A percentile compares a stretch with the other conserved stretches of the same genome.
These are phyloP conservation scores for Lepidium didymum DNA, from an alignment of 345 rosid genomes.

Conservation along the genomic window DNA sequence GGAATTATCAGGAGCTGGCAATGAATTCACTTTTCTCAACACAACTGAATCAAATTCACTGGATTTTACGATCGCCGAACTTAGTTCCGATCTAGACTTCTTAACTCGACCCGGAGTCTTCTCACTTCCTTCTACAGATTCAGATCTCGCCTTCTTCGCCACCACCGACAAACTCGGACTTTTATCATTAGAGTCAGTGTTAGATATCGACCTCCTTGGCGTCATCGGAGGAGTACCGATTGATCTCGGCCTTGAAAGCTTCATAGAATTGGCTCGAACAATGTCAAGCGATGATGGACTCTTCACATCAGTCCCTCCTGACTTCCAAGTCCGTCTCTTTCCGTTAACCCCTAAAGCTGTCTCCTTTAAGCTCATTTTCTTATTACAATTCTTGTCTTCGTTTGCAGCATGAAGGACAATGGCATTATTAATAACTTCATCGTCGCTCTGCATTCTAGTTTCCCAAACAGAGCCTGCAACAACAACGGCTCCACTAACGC, in stretches of 20 bases:
- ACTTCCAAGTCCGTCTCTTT: constrained; percentile 64
- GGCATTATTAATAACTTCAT: constrained; percentile 23
- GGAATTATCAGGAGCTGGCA: constrained; percentile 11
- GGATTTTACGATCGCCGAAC: constrained; percentile 21
- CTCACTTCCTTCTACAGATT: constrained; percentile 31
- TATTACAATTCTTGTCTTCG: background rate
- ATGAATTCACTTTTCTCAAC: constrained; percentile 34
- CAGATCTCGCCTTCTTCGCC: constrained; percentile 41
- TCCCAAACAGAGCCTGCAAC: constrained; percentile 80
- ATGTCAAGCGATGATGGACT: constrained; percentile 37
- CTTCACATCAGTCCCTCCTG: constrained; percentile 21
- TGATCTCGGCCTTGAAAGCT: constrained; percentile 33
- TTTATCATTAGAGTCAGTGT: constrained; percentile 22
- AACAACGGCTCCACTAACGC: constrained; percentile 30
- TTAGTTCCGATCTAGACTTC: constrained; percentile 30
- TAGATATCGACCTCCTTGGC: constrained; percentile 18
- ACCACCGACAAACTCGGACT: constrained; percentile 32
- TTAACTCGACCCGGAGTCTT: constrained; percentile 39
- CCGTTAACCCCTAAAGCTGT: constrained; percentile 30
- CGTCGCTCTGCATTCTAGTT: constrained; percentile 66
- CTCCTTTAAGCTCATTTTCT: constrained; percentile 23
- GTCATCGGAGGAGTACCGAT: constrained; percentile 27
- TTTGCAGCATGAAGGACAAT: constrained; percentile 39
- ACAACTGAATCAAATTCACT: constrained; percentile 27
- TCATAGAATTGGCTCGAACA: constrained; percentile 27